A percentile compares a stretch with the other conserved stretches of the same genome.
Evolutionary conservation across 1,284 basidiomycete genomes (phyloP).

Genomic region (Lignosus rhinocerotis): DNA sequence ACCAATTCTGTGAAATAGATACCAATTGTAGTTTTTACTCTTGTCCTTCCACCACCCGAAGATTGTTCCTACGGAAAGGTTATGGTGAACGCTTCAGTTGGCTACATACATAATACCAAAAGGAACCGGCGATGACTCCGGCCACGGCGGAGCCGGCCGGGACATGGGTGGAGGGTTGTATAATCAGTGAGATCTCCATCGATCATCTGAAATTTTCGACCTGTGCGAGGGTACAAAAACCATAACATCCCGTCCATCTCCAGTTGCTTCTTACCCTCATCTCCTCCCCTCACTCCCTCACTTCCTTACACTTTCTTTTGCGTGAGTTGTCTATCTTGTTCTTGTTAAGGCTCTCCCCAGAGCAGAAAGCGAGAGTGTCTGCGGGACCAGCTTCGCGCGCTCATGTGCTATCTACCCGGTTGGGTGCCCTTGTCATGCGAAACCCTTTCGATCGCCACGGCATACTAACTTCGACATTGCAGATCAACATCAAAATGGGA

Average conservation of each 20-base stretch:
- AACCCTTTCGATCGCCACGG: neutral
- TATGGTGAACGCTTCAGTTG: neutral
- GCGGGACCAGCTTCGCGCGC: constrained; percentile 9
- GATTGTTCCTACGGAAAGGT: neutral
- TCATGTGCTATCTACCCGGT: constrained; percentile 22
- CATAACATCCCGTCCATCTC: constrained; percentile 32
- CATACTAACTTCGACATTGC: constrained; percentile 4
- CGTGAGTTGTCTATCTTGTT: constrained; percentile 25
- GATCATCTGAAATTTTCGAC: constrained; percentile 40
- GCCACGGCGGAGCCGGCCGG: constrained; percentile 32
- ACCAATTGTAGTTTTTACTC: constrained; percentile 10
- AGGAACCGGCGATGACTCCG: constrained; percentile 27
- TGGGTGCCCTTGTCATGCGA: constrained; percentile 2
- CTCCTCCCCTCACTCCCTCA: constrained; percentile 33
- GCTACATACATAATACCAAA: too few relatives aligned
- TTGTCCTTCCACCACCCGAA: neutral
- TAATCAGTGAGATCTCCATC: constrained; percentile 31
- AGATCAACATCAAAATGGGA: constrained; percentile 63
- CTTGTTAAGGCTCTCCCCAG: constrained; percentile 1
- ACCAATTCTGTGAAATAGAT: constrained; percentile 21
- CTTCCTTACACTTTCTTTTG: constrained; percentile 36
- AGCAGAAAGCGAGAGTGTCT: too few relatives aligned
- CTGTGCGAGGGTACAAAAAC: constrained; percentile 39
- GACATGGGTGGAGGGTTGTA: constrained; percentile 27
- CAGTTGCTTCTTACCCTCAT: constrained; percentile 37